phyloP scores from a whole-genome alignment of 2,329 filamentous ascomycete species.

The Colletotrichum liriopes region DNA sequence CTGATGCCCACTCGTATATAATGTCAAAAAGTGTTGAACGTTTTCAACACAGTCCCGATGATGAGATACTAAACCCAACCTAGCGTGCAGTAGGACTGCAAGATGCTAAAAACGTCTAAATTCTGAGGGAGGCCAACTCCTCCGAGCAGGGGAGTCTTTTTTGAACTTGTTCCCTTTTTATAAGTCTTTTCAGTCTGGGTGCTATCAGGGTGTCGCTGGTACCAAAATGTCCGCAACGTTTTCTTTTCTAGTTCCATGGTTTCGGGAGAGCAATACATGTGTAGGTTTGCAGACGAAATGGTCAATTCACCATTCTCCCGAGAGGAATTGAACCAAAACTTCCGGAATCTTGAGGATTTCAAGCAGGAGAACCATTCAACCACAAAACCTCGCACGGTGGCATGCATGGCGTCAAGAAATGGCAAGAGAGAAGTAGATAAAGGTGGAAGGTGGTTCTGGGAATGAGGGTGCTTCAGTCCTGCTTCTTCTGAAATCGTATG shows the following conservation, averaged over 20 bases:
- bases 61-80: neutral
- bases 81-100: neutral
- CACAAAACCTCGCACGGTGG: no score
- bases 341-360: neutral
- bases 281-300: neutral
- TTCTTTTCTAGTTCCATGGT: neutral
- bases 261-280: neutral
- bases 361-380: neutral
- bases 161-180: neutral
- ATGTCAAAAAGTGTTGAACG: neutral
- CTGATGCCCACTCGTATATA: neutral
- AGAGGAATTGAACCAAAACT: neutral
- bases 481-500: no score
- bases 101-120: neutral
- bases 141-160: neutral
- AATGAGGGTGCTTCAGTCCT: no score
- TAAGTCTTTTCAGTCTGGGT: neutral
- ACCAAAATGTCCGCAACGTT: neutral
- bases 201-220: neutral
- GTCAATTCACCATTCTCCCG: neutral
- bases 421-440: no score
- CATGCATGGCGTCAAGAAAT: no score
- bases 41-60: slow-evolving; percentile 13
- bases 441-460: no score
- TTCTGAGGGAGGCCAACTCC: slow-evolving; percentile 5